A percentile compares a stretch with the other conserved stretches of the same genome.
phyloP scores from a whole-genome alignment of 2,329 filamentous ascomycete genomes.

The Paecilomyces niveus region DNA sequence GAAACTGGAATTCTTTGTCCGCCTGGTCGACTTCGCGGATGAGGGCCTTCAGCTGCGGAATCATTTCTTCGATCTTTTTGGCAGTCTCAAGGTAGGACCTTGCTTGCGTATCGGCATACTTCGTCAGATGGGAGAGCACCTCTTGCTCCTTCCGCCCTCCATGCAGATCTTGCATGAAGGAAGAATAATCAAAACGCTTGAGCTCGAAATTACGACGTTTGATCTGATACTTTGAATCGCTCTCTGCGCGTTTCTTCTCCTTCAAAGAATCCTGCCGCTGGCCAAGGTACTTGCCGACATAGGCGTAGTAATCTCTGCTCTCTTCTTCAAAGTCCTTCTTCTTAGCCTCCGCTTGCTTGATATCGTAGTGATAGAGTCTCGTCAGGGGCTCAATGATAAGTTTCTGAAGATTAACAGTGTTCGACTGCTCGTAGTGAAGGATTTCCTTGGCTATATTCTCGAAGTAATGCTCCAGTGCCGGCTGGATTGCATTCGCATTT shows the following conservation, averaged over 20 bases:
- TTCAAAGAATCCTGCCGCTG: slow-evolving; percentile 93
- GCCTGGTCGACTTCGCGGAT: slow-evolving; percentile 83
- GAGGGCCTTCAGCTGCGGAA: slow-evolving; percentile 84
- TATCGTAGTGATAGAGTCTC: slow-evolving; percentile 88
- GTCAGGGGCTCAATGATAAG: slow-evolving; percentile 91
- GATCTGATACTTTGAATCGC: slow-evolving; percentile 90
- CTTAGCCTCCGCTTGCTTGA: slow-evolving; percentile 95
- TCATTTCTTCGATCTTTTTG: slow-evolving; percentile 77
- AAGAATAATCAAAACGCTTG: slow-evolving; percentile 97
- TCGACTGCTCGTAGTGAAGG: slow-evolving; percentile 75
- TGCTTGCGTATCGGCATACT: slow-evolving; percentile 86
- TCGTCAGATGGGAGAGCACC: slow-evolving; percentile 87
- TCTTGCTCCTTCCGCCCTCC: slow-evolving; percentile 98
- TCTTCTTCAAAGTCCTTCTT: slow-evolving; percentile 98
- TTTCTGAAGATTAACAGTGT: slow-evolving; percentile 75
- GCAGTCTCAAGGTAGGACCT: slow-evolving; percentile 73
- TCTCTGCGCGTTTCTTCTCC: slow-evolving; percentile 92
- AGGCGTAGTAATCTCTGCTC: slow-evolving; percentile 96
- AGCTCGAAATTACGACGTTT: slow-evolving; percentile 94
- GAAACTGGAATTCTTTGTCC: slow-evolving; percentile 94
- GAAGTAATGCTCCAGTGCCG: slow-evolving; percentile 95
- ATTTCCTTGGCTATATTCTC: slow-evolving; percentile 94
- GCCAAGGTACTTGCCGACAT: slow-evolving; percentile 90
- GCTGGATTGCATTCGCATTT: slow-evolving; percentile 94
- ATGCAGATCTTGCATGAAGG: slow-evolving; percentile 98